Conservation (phyloP, 116 monocot genomes). For the Papilionanthe hybrid region DNA sequence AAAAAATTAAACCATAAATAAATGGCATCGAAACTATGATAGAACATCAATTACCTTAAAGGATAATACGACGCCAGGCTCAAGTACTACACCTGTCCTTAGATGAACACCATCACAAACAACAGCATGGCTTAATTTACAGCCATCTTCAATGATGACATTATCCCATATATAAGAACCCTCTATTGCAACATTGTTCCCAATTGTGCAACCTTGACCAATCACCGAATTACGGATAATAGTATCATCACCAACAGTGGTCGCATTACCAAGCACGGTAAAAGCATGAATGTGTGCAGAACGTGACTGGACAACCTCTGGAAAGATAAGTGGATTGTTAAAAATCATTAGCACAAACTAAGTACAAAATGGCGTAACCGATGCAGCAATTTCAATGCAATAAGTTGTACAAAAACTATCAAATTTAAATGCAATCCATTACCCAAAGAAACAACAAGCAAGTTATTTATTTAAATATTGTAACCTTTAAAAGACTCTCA, state of each 20-base stretch:
- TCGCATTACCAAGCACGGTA: conserved; percentile 62
- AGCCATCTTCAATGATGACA: conserved; percentile 90
- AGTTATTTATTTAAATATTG: neutral
- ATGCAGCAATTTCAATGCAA: neutral
- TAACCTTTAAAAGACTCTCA: neutral
- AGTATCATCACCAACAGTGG: conserved; percentile 58
- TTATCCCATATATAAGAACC: conserved; percentile 91
- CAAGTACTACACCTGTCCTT: conserved; percentile 60
- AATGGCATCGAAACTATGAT: neutral
- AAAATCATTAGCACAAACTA: neutral
- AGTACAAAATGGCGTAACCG: neutral
- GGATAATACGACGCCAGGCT: conserved; percentile 88
- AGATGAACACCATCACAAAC: conserved; percentile 84
- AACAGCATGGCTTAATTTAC: conserved; percentile 74
- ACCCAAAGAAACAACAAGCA: neutral
- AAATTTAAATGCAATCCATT: neutral
- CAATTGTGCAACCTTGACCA: conserved; percentile 74
- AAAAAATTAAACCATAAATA: neutral
- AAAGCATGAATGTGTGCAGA: conserved; percentile 66
- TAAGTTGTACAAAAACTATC: neutral
- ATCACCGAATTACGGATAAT: conserved; percentile 68
- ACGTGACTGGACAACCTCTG: conserved; percentile 66
- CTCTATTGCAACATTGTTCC: conserved; percentile 76
- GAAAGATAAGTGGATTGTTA: conserved; percentile 11
- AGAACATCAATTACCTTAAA: conserved; percentile 60